Evolutionary conservation across 2,329 filamentous ascomycete genomes (phyloP), one percentile per base, ranked within the genome.

Genomic region (Stromatinia cepivora): DNA sequence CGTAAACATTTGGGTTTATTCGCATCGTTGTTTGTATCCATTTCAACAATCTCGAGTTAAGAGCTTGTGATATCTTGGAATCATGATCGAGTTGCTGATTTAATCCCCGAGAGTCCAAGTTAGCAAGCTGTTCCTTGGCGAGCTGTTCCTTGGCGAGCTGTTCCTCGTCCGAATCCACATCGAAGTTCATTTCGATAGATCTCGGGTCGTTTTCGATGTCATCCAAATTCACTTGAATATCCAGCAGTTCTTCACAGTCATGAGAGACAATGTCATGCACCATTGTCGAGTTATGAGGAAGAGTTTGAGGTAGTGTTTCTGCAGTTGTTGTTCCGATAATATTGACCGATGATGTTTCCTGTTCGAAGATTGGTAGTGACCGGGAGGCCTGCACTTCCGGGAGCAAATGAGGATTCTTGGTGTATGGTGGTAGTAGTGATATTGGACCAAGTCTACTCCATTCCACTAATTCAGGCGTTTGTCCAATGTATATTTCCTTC

Each of bases 91-190:
- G 10, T 61, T 61, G 57, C 15, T 61, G 39, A 46, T 9, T 61
- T 61, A 22, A 1, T 46, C 1, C 34, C 8, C 39, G 39, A 61
- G 57, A n/a, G 4, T 61, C 15, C 2, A 61, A 10, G 13, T 9
- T 25, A 46, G 34, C 56, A 9, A 58, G 34, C 9, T 39, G 34
- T 42, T 42, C 56, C 34, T n/a, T n/a, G n/a, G n/a, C n/a, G n/a
- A n/a, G n/a, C n/a, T n/a, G n/a, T n/a, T n/a, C n/a, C n/a, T n/a
- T n/a, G n/a, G 48, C 48, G 48, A 50, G 48, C 10, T 13, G 48
- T 50, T 50, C 48, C 48, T 61, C 57, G 4, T 61, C 57, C 39
- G 57, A 61, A 45, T 61, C 57, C 13, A 61, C 7, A 17, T 46
- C 57, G 17, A 46, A 45, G 8, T 45, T 5, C 3, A 39, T 39